Percentiles rank a stretch among this genome's conserved stretches.
phyloP scores from a whole-genome alignment of 257 asterid species.

The Mentha longifolia region DNA sequence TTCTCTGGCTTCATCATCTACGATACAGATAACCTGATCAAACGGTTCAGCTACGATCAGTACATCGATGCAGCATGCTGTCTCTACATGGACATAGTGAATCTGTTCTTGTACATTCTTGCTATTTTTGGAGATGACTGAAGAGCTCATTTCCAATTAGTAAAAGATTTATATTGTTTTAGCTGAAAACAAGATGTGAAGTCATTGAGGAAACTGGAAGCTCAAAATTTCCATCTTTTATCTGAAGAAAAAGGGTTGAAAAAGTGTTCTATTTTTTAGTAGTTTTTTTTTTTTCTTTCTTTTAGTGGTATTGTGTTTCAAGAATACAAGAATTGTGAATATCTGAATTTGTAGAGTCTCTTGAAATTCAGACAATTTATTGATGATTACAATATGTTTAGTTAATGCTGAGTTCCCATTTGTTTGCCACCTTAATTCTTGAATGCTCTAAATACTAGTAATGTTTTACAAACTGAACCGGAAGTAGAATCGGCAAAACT shows the following conservation, averaged over 20 bases:
- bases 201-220: not conserved
- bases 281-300: too few relatives aligned
- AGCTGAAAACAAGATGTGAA: not conserved
- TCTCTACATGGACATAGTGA: slow-evolving; percentile 62
- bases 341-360: slow-evolving; percentile 8
- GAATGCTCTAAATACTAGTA: not conserved
- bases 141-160: not conserved
- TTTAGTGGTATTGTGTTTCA: slow-evolving; percentile 7
- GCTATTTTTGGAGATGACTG: slow-evolving; percentile 33
- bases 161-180: not conserved
- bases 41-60: slow-evolving; percentile 62
- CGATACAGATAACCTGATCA: slow-evolving; percentile 71
- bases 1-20: slow-evolving; percentile 67
- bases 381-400: slow-evolving; percentile 9
- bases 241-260: slow-evolving; percentile 21
- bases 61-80: slow-evolving; percentile 56
- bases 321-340: slow-evolving; percentile 18
- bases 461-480: too few relatives aligned
- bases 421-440: not conserved
- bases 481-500: too few relatives aligned
- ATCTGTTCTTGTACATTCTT: slow-evolving; percentile 59
- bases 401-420: not conserved
- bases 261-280: not conserved
- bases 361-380: not conserved
- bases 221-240: slow-evolving; percentile 7